Evolutionary conservation across 495 filamentous ascomycete genomes (phyloP).

Genomic region (Hypoxylon perforatum): DNA sequence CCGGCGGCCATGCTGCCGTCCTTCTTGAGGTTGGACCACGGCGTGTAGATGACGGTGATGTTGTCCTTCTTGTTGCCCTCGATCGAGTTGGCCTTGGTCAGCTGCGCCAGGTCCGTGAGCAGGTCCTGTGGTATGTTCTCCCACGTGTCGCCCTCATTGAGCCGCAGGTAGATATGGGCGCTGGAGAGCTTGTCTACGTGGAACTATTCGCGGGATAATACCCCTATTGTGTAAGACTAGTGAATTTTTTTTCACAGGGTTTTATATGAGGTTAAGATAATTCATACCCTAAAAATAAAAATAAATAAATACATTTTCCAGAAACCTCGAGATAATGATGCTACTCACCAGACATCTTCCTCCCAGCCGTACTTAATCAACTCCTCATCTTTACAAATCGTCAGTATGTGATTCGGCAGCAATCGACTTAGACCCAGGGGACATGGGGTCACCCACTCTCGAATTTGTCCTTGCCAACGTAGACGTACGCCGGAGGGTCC

Average conservation of each 20-base stretch:
- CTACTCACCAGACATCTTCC: slow-evolving; percentile 88
- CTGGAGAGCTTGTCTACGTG: slow-evolving; percentile 97
- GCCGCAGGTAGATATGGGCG: slow-evolving; percentile 92
- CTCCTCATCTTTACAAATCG: slow-evolving; percentile 81
- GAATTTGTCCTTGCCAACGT: slow-evolving; percentile 98
- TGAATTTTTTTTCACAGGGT: background rate
- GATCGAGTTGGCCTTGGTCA: slow-evolving; percentile 98
- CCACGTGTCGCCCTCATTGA: slow-evolving; percentile 85
- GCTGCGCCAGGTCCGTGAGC: slow-evolving; percentile 86
- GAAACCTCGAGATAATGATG: background rate
- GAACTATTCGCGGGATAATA: slow-evolving; percentile 69
- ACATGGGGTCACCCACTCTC: slow-evolving; percentile 75
- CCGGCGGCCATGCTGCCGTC: slow-evolving; percentile 96
- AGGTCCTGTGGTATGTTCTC: slow-evolving; percentile 80
- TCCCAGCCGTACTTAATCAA: slow-evolving; percentile 93
- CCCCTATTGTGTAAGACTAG: slow-evolving; percentile 31
- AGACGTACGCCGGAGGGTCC: slow-evolving; percentile 81
- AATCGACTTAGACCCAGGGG: slow-evolving; percentile 25
- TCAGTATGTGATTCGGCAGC: slow-evolving; percentile 30
- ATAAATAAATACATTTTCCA: slow-evolving; percentile 19
- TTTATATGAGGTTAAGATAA: slow-evolving; percentile 9
- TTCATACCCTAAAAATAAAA: slow-evolving; percentile 43
- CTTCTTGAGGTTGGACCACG: slow-evolving; percentile 96
- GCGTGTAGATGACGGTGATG: slow-evolving; percentile 94
- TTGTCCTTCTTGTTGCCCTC: slow-evolving; percentile 99